Evolutionary conservation across 2,329 filamentous ascomycete genomes (phyloP).

Genomic region (Aspergillus luchuensis): DNA sequence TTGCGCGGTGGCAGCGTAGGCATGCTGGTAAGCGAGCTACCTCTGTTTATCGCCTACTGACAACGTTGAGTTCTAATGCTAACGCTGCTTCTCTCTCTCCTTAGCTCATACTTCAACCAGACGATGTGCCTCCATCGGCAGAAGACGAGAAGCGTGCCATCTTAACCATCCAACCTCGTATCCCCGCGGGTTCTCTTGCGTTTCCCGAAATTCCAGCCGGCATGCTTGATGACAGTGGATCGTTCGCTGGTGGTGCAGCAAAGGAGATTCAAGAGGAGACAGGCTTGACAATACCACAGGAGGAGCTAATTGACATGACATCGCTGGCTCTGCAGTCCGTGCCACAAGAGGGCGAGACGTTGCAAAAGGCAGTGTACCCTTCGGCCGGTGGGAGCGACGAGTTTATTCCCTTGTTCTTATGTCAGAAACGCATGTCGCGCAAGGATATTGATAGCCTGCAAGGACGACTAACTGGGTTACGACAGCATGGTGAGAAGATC

Average conservation of each 20-base stretch:
- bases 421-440: conserved; percentile 54
- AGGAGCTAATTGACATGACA: conserved; percentile 58
- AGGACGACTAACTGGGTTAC: conserved; percentile 57
- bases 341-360: conserved; percentile 32
- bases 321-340: conserved; percentile 46
- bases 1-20: conserved; percentile 61
- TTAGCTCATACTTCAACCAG: conserved; percentile 58
- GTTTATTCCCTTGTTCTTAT: conserved; percentile 59
- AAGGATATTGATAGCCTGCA: conserved; percentile 53
- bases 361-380: conserved; percentile 57
- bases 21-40: conserved; percentile 49
- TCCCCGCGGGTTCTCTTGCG: conserved; percentile 57
- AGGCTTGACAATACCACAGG: conserved; percentile 51
- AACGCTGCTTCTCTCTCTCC: background rate
- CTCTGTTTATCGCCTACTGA: background rate
- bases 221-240: conserved; percentile 60
- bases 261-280: conserved; percentile 62
- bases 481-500: conserved; percentile 60
- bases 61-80: background rate
- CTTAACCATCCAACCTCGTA: conserved; percentile 59
- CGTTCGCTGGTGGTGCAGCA: conserved; percentile 57
- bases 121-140: conserved; percentile 46
- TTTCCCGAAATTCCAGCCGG: conserved; percentile 62
- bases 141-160: conserved; percentile 53
- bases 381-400: conserved; percentile 61